These are phyloP conservation scores for Mucor mucedo DNA, from an alignment of 371 early-diverging fungal genomes.

Conservation along the genomic window DNA sequence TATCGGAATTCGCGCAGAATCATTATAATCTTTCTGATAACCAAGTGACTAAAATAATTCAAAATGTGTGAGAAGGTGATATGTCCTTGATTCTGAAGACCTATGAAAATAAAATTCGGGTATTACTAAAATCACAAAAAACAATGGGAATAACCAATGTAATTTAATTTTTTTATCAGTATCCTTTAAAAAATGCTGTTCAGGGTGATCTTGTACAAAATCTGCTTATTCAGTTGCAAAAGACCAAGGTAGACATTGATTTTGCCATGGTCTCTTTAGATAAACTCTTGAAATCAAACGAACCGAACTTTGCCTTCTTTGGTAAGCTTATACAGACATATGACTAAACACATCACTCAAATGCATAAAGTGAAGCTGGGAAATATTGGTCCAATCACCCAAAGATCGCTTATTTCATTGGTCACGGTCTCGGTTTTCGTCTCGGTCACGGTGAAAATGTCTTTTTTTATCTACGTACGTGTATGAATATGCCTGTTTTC, in stretches of 20 bases:
- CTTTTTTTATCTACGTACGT: no score
- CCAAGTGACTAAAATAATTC: slow-evolving; percentile 43
- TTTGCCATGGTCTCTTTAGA: slow-evolving; percentile 92
- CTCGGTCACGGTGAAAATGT: no score
- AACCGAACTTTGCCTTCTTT: slow-evolving; percentile 93
- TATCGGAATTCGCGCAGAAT: slow-evolving; percentile 76
- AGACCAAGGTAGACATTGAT: slow-evolving; percentile 90
- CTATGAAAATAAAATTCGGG: slow-evolving; percentile 80
- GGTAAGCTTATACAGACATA: slow-evolving; percentile 22
- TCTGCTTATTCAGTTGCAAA: slow-evolving; percentile 89
- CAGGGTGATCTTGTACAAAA: slow-evolving; percentile 79
- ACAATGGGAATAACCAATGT: slow-evolving; percentile 23
- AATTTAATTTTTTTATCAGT: not conserved
- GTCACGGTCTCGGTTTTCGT: no score
- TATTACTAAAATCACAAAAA: not conserved
- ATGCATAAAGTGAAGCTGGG: no score
- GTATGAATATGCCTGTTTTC: no score
- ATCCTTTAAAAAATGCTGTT: slow-evolving; percentile 66
- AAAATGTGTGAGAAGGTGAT: slow-evolving; percentile 74
- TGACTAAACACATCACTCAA: no score
- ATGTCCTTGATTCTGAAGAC: slow-evolving; percentile 74
- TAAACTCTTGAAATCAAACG: slow-evolving; percentile 91
- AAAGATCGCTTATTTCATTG: no score
- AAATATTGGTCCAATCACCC: no score
- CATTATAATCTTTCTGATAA: slow-evolving; percentile 47